Evolutionary conservation across 2,329 filamentous ascomycete genomes (phyloP).

Genomic region (Beauveria asiatica): DNA sequence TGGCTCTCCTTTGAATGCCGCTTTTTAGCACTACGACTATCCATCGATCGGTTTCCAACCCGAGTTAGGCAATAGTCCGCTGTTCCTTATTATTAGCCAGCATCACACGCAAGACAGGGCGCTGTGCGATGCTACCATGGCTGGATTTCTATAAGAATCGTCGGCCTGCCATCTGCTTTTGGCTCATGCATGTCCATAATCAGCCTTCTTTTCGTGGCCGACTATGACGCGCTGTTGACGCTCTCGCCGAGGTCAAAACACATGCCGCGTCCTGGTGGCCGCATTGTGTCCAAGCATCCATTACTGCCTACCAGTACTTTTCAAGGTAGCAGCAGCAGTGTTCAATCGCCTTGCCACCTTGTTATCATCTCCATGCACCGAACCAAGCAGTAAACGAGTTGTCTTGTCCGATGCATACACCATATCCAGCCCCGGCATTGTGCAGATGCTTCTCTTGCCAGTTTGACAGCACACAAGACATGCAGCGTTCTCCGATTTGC

Average conservation of each 20-base stretch:
- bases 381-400: background rate
- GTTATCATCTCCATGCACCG: background rate
- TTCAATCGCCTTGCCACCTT: background rate
- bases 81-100: background rate
- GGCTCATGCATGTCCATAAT: background rate
- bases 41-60: slow-evolving; percentile 1
- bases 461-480: slow-evolving; percentile 9
- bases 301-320: background rate
- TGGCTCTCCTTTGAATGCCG: background rate
- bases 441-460: background rate
- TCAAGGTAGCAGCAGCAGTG: background rate
- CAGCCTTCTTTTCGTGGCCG: background rate
- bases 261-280: no score
- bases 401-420: background rate
- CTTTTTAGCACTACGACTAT: background rate
- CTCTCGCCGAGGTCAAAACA: background rate
- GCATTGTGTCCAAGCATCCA: background rate
- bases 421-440: background rate
- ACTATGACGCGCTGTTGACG: background rate
- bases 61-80: background rate
- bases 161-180: background rate
- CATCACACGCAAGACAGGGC: background rate
- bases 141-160: background rate
- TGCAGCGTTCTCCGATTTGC: background rate
- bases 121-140: background rate